phyloP scores from a whole-genome alignment of 2,329 filamentous ascomycete species.

The Ophiostoma himal-ulmi region DNA sequence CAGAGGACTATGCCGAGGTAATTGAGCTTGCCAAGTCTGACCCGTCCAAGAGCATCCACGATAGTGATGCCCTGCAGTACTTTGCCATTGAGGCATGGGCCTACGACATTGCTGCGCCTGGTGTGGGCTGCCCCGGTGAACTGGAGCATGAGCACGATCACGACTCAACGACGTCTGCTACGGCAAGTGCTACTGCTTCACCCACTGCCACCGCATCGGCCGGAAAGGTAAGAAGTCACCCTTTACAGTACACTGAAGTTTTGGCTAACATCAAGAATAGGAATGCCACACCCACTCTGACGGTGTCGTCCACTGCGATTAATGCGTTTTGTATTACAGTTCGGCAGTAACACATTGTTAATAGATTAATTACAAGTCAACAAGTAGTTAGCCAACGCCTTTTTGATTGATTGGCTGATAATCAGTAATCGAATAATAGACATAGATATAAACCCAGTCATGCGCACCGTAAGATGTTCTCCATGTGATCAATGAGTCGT shows the following conservation, averaged over 20 bases:
- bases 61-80: not conserved
- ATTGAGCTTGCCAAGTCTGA: not conserved
- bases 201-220: not conserved
- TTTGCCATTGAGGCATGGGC: constrained; percentile 1
- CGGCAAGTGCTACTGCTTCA: not conserved
- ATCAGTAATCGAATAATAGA: not conserved
- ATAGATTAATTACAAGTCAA: not conserved
- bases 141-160: not conserved
- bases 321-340: not conserved
- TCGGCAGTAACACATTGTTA: not conserved
- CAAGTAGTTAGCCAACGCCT: not conserved
- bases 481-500: too few species aligned
- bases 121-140: not conserved
- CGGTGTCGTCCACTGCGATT: not conserved
- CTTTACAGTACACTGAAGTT: not conserved
- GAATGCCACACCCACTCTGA: not conserved
- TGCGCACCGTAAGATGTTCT: not conserved
- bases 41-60: not conserved
- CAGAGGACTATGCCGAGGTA: not conserved
- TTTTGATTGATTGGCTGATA: not conserved
- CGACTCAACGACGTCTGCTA: not conserved
- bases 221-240: not conserved
- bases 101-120: not conserved
- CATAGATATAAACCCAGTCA: not conserved
- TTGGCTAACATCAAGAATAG: not conserved